Evolutionary conservation across 768 basidiomycete species (phyloP).

Genomic region (Tephrocybe sp.): DNA sequence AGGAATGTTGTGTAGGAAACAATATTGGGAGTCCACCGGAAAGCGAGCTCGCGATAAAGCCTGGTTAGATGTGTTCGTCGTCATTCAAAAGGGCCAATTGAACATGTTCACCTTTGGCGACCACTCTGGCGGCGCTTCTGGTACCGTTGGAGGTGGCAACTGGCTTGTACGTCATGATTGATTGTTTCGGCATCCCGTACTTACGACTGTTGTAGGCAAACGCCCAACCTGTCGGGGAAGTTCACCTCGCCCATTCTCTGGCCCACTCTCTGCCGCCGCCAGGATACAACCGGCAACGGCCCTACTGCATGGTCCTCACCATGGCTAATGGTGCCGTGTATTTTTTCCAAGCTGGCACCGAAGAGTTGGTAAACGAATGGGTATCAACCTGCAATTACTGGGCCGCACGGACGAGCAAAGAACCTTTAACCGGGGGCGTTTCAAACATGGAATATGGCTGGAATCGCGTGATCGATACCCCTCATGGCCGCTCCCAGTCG

Average conservation of each 20-base stretch:
- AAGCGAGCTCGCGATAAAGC: slow-evolving; percentile 84
- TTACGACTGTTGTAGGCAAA: slow-evolving; percentile 57
- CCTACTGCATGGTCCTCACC: slow-evolving; percentile 93
- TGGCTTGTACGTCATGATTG: slow-evolving; percentile 76
- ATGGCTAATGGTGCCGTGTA: slow-evolving; percentile 87
- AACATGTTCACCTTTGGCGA: slow-evolving; percentile 96
- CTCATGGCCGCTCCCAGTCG: slow-evolving; percentile 52
- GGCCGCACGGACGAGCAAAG: slow-evolving; percentile 93
- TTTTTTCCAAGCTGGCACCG: slow-evolving; percentile 98
- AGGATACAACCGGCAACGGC: slow-evolving; percentile 87
- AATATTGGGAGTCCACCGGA: slow-evolving; percentile 85
- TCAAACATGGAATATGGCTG: slow-evolving; percentile 99
- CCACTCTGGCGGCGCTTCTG: slow-evolving; percentile 53
- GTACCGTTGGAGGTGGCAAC: slow-evolving; percentile 90
- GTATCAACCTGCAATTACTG: slow-evolving; percentile 99
- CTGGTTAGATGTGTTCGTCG: slow-evolving; percentile 95
- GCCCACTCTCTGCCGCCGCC: slow-evolving; percentile 87
- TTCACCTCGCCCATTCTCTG: slow-evolving; percentile 83
- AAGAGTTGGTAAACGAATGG: slow-evolving; percentile 99
- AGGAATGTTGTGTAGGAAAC: slow-evolving; percentile 91
- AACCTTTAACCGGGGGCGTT: slow-evolving; percentile 93
- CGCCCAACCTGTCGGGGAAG: slow-evolving; percentile 78
- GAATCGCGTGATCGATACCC: slow-evolving; percentile 69
- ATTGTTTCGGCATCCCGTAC: not conserved
- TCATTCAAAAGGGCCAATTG: slow-evolving; percentile 91